Base-by-base conservation (phyloP, 371 early-diverging fungal genomes). In the Cokeromyces recurvatus region DNA sequence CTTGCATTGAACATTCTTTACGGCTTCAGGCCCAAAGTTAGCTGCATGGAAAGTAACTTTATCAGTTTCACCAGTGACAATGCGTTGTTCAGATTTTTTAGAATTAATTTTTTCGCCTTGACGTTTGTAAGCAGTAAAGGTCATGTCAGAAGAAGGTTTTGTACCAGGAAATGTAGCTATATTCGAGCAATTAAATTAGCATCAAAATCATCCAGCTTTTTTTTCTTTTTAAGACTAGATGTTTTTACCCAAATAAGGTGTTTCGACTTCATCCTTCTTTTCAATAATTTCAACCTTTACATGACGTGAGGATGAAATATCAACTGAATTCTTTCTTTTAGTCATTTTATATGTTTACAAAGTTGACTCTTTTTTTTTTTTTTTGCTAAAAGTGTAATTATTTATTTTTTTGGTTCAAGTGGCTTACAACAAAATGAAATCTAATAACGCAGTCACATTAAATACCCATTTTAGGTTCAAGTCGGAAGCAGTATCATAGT, bases 21-120 rank as follows among this genome's bases (percentile, higher is more conserved):
- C 61, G 25, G 71, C 67, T n/a, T 61, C 62, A 24, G 72, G 70
- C 43, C 85, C 87, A 70, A 75, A 82, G 62, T 77, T 82, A 46
- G 79, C 67, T 12, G 85, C 89, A 1, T 78, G 77, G 59, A 79
- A 90, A 48, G 79, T 81, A 27, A 90, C 78, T 62, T 86, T 88
- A 24, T 84, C 80, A 1, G 84, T 86, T 43, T 88, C 86, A 19
- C 79, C 86, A 24, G 72, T 76, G 2, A 87, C 51, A 15, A 86
- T 59, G 17, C 66, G 57, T 19, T 74, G 59, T 11, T 39, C 39
- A 11, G 52, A 60, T 34, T 55, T 53, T 10, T 53, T 50, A 2
- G 47, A 10, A 21, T 46, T 45, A 17, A 43, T 31, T 3, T 57
- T 55, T 2, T 9, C 37, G 19, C 55, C 55, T 0, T 27, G 17